Conservation (phyloP, 2,329 filamentous ascomycete genomes). For the Phaeosphaeriaceae sp. region DNA sequence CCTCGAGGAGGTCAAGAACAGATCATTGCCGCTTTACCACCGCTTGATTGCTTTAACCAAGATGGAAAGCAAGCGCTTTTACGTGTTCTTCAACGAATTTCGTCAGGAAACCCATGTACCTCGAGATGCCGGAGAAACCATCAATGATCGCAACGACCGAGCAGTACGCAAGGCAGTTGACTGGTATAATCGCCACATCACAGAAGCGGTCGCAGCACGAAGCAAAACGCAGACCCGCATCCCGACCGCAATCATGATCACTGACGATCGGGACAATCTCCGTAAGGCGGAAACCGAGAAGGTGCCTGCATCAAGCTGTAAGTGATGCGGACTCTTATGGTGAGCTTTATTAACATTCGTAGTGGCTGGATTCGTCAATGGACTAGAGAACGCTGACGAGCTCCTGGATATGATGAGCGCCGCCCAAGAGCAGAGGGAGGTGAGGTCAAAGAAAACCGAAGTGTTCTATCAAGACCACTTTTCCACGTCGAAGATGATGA, state of each 20-base stretch:
- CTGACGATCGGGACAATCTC: conserved; percentile 88
- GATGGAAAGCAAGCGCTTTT: conserved; percentile 96
- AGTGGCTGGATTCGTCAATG: conserved; percentile 76
- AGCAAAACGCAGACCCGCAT: conserved; percentile 60
- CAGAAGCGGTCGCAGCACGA: conserved; percentile 63
- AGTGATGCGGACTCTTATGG: conserved; percentile 9
- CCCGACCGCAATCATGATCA: conserved; percentile 89
- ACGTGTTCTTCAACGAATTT: conserved; percentile 99
- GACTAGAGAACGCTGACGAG: conserved; percentile 81
- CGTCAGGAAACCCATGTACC: conserved; percentile 86
- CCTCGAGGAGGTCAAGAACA: conserved; percentile 92
- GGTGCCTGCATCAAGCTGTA: conserved; percentile 69
- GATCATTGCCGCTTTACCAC: conserved; percentile 93
- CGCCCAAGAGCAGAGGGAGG: conserved; percentile 70
- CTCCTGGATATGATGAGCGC: conserved; percentile 94
- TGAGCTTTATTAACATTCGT: conserved; percentile 14
- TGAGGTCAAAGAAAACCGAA: conserved; percentile 70
- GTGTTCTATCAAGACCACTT: conserved; percentile 90
- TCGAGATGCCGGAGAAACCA: conserved; percentile 77
- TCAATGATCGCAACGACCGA: conserved; percentile 96
- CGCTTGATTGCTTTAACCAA: conserved; percentile 88
- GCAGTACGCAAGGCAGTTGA: conserved; percentile 84
- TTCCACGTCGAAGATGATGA: conserved; percentile 90
- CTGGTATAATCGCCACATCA: conserved; percentile 89
- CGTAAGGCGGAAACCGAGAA: conserved; percentile 79